Base-by-base conservation (phyloP, 495 filamentous ascomycete species). In the Aspergillus nanangensis region DNA sequence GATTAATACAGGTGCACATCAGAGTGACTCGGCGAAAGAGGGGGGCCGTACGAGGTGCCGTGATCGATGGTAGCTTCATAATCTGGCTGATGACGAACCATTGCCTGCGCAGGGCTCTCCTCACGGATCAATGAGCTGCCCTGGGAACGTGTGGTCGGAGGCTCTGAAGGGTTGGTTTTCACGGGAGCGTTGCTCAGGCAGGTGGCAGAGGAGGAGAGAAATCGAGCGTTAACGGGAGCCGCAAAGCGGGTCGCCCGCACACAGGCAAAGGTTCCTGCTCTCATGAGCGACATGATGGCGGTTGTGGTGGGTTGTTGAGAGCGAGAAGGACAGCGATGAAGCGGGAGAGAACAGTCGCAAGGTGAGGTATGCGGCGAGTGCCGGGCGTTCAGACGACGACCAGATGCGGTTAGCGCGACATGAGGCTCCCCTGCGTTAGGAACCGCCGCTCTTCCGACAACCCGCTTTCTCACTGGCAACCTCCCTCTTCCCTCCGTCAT, bases 31-130 rank as follows among this genome's bases (percentile, higher is more conserved):
- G 23, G 10, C 41, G 31, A 15, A 18, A 44, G n/a, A 22, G 44
- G 44, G 34, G 25, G 27, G 5, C 44, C 80, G 51, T 77, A 95
- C 89, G 88, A 92, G 48, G 87, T 91, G 37, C 79, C 82, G 55
- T 86, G 84, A 58, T 95, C 89, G 52, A 85, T 74, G 22, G 80
- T 81, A 18, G 82, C 84, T 52, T 80, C 74, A 61, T 91, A 95
- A 55, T 93, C 84, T 40, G 88, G 90, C 56, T 84, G 69, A 61
- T 93, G 88, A 52, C 69, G 74, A 45, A 72, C 60, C 63, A 75
- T 69, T 23, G 69, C 74, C 57, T 77, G 71, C 9, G 63, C 55
- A 50, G 75, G 60, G 24, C 58, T 73, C 54, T 84, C 70, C 60
- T 78, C 58, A 50, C 64, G 70, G 59, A 79, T 74, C 70, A 82